Base-by-base conservation (phyloP, 345 rosid species). In the Excoecaria agallocha region DNA sequence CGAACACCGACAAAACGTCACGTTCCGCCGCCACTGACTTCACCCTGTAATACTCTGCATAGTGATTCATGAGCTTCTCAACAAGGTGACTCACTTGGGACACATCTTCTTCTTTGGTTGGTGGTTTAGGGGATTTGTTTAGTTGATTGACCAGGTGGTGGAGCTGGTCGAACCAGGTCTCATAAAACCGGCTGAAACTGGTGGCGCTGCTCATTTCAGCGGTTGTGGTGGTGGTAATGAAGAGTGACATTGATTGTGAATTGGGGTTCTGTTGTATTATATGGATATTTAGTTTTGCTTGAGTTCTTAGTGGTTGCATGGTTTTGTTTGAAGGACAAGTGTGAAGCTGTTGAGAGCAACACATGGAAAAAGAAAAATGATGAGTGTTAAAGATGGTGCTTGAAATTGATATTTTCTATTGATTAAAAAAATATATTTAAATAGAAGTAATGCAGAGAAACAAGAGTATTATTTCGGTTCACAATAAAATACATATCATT, bases 131-230 rank as follows among this genome's bases (percentile, higher is more conserved):
- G n/a, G 79, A 84, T 35, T 86, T 69, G 63, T 83, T 75, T 22
- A 89, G 88, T 74, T 91, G 90, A 78, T 66, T 71, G 13, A 87
- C 81, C 69, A 83, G 84, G 24, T 76, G 88, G 73, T 77, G 82
- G 52, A 90, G 87, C 60, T 87, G 89, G 56, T 85, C 90, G 45
- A 82, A 56, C 97, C 97, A 91, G 37, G 82, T 77, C 60, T 78
- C 62, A 81, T 90, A 87, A 81, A 90, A 89, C 10, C 69, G 78
- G 80, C 73, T 70, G 86, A 91, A 89, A 73, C 78, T 52, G 67
- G 20, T 19, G 57, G 30, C 20, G 67, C 71, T 17, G 65, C 59
- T 48, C 80, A 80, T 85, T 65, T 66, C 68, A n/a, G 57, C 74
- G 51, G 70, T 83, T 61, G 70, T 68, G 81, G 75, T 82, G 41